phyloP scores from a whole-genome alignment of 176 grass and related monocot genomes.

The Pharus latifolius region DNA sequence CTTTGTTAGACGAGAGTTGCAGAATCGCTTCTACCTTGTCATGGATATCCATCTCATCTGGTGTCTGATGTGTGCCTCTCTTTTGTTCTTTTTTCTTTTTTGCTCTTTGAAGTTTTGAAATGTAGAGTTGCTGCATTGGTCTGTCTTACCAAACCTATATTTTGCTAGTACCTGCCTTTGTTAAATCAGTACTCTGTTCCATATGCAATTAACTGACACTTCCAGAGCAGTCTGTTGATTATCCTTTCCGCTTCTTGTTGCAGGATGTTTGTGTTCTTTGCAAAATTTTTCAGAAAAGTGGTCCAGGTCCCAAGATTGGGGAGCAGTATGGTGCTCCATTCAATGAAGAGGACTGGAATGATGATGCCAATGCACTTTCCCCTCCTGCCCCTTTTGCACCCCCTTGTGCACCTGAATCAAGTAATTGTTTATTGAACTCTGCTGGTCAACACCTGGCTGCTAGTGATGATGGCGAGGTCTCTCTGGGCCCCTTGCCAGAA shows the following conservation, averaged over 20 bases:
- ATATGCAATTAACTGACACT: background rate
- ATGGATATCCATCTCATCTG: background rate
- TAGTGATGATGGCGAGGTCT: conserved; percentile 6
- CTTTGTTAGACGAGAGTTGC: background rate
- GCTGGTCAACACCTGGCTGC: conserved; percentile 10
- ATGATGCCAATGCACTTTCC: conserved; percentile 13
- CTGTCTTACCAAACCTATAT: no score
- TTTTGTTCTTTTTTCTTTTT: no score
- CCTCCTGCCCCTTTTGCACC: conserved; percentile 14
- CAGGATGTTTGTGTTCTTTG: conserved; percentile 76
- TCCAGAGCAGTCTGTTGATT: background rate
- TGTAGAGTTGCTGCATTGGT: no score
- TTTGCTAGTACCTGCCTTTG: background rate
- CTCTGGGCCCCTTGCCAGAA: conserved; percentile 1
- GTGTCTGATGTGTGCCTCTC: background rate
- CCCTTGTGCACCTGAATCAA: conserved; percentile 14
- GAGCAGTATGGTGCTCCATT: conserved; percentile 90
- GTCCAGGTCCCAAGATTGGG: conserved; percentile 69
- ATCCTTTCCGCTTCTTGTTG: background rate
- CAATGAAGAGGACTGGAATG: conserved; percentile 72
- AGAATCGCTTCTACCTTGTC: no score
- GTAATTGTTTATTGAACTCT: background rate
- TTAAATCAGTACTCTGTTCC: background rate
- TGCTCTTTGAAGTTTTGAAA: no score
- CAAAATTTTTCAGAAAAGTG: conserved; percentile 92